These are phyloP conservation scores for Berberis thunbergii DNA, from an alignment of 164 flowering plant genomes.

Conservation along the genomic window DNA sequence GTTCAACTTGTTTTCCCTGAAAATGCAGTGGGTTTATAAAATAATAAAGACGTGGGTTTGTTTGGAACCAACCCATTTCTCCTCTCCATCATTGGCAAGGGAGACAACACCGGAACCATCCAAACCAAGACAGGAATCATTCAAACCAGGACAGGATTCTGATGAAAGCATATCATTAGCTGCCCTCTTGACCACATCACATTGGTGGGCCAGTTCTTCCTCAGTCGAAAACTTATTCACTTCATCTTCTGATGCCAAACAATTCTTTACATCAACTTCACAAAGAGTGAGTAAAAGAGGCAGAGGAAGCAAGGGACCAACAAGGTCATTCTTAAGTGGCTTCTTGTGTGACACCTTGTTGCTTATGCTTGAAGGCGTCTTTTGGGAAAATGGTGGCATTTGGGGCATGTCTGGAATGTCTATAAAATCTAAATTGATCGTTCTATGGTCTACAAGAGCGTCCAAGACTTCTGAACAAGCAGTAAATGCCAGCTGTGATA, in stretches of 20 bases:
- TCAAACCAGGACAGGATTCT: slow-evolving; percentile 10
- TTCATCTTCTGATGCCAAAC: slow-evolving; percentile 16
- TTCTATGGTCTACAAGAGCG: slow-evolving; percentile 19
- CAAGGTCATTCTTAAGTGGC: slow-evolving; percentile 22
- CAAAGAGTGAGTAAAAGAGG: slow-evolving; percentile 33
- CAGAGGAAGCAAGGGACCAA: slow-evolving; percentile 75
- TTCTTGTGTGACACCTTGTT: slow-evolving; percentile 35
- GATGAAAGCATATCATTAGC: slow-evolving; percentile 25
- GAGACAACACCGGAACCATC: slow-evolving; percentile 22
- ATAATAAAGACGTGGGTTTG: slow-evolving; percentile 19
- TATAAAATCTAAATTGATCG: slow-evolving; percentile 31
- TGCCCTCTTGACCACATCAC: slow-evolving; percentile 33
- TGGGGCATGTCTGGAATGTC: slow-evolving; percentile 46
- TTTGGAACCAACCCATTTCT: slow-evolving; percentile 22
- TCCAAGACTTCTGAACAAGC: slow-evolving; percentile 34
- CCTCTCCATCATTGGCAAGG: slow-evolving; percentile 46
- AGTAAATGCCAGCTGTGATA: slow-evolving; percentile 44
- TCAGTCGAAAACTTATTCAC: slow-evolving; percentile 20
- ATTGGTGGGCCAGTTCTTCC: slow-evolving; percentile 18
- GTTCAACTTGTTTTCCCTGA: slow-evolving; percentile 2
- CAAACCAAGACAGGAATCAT: not conserved
- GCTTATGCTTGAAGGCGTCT: slow-evolving; percentile 43
- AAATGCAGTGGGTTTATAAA: slow-evolving; percentile 22
- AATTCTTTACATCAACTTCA: slow-evolving; percentile 14
- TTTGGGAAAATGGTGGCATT: slow-evolving; percentile 50